phyloP scores from a whole-genome alignment of 345 rosid species.

The Microcos paniculata region DNA sequence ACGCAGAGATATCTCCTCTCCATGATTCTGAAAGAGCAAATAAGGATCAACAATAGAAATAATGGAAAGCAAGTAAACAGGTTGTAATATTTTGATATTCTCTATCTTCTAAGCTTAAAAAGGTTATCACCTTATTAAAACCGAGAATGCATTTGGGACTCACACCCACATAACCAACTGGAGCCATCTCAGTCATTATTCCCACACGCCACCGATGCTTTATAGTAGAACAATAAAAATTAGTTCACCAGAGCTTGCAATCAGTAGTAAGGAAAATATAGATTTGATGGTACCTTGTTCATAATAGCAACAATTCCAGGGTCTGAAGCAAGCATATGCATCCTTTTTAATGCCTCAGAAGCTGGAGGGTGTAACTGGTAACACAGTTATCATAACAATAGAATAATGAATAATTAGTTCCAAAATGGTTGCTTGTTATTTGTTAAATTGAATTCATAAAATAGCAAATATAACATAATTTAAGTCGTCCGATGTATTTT shows the following conservation, averaged over 20 bases:
- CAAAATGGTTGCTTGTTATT: not conserved
- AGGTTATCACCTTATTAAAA: conserved; percentile 67
- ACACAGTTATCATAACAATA: not conserved
- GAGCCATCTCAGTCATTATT: conserved; percentile 95
- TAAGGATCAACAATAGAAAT: not conserved
- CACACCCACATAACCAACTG: conserved; percentile 95
- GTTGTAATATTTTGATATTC: not conserved
- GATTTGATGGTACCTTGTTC: conserved; percentile 61
- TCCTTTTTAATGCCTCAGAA: conserved; percentile 82
- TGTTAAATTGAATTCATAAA: not conserved
- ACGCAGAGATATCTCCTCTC: conserved; percentile 96
- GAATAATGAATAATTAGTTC: not conserved
- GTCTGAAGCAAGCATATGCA: conserved; percentile 97
- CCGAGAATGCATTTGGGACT: conserved; percentile 89
- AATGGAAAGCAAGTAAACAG: not conserved
- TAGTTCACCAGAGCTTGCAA: conserved; percentile 2
- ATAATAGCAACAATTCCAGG: conserved; percentile 90
- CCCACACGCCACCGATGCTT: conserved; percentile 91
- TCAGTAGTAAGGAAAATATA: not conserved
- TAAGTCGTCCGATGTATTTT: not conserved
- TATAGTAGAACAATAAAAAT: conserved; percentile 12
- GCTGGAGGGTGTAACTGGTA: conserved; percentile 78
- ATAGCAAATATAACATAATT: not conserved
- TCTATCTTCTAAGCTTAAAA: not conserved
- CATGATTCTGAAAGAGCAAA: conserved; percentile 63